phyloP scores from a whole-genome alignment of 148 eudicot species.

The Silene conica region DNA sequence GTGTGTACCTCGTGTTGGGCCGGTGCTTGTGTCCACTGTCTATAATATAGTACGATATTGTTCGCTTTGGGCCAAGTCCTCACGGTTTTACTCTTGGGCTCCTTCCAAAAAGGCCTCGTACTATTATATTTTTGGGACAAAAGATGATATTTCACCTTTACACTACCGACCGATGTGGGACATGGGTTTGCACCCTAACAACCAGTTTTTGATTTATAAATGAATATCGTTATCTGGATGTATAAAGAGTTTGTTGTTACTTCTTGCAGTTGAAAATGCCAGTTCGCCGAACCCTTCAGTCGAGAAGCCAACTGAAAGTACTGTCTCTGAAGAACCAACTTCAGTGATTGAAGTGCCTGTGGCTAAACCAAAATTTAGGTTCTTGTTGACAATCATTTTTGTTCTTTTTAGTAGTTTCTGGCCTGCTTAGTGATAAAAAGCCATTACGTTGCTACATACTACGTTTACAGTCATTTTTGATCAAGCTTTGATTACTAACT shows the following conservation, averaged over 20 bases:
- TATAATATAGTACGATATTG: too few relatives aligned
- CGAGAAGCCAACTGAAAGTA: background rate
- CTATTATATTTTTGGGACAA: too few relatives aligned
- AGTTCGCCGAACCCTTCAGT: background rate
- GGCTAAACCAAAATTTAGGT: conserved; percentile 85
- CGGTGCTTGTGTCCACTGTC: too few relatives aligned
- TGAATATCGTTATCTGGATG: background rate
- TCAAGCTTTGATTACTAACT: conserved; percentile 1
- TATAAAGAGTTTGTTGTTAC: background rate
- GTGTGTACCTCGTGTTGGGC: too few relatives aligned
- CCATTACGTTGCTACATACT: background rate
- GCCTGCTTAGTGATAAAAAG: background rate
- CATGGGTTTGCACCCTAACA: too few relatives aligned
- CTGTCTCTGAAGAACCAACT: background rate
- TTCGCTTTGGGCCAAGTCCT: too few relatives aligned
- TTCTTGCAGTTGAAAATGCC: background rate
- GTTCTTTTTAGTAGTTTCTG: background rate
- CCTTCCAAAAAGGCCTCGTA: too few relatives aligned
- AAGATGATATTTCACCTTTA: too few relatives aligned
- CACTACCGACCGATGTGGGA: too few relatives aligned
- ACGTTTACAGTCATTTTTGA: background rate
- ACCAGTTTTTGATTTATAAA: too few relatives aligned
- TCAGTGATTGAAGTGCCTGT: conserved; percentile 25
- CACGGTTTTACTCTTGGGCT: too few relatives aligned
- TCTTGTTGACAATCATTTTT: background rate